phyloP scores from a whole-genome alignment of 78 protist species.

The Cavenderia fasciculata region DNA sequence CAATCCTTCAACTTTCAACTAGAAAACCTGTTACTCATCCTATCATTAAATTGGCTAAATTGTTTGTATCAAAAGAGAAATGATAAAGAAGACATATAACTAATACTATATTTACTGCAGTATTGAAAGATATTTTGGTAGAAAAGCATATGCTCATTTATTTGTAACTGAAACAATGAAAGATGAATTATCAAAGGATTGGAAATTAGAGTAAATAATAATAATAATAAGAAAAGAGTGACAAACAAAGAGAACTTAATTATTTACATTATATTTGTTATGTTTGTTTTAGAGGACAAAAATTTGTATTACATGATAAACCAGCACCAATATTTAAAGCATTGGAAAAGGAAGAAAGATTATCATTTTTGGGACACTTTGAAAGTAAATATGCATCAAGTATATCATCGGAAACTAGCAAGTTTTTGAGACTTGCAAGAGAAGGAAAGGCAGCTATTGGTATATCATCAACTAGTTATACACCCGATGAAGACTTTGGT shows the following conservation, averaged over 20 bases:
- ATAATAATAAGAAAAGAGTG: too few relatives aligned
- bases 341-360: conserved; percentile 13
- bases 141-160: conserved; percentile 66
- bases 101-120: too few relatives aligned
- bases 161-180: conserved; percentile 89
- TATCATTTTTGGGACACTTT: conserved; percentile 20
- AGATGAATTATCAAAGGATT: conserved; percentile 9
- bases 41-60: conserved; percentile 50
- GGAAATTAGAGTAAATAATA: conserved; percentile 43
- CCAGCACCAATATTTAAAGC: conserved; percentile 70
- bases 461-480: conserved; percentile 88
- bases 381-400: conserved; percentile 13
- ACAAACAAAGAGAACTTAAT: too few relatives aligned
- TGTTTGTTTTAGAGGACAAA: conserved; percentile 28
- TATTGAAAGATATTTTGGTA: conserved; percentile 37
- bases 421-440: too few relatives aligned
- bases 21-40: conserved; percentile 40
- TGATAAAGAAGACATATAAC: too few relatives aligned
- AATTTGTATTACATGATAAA: conserved; percentile 66
- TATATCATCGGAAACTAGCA: too few relatives aligned
- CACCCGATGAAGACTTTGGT: conserved; percentile 94
- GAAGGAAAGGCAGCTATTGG: conserved; percentile 7
- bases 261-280: not conserved
- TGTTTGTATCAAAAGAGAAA: too few relatives aligned
- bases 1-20: conserved; percentile 83